Percentiles rank a stretch among this genome's conserved stretches.
phyloP scores from a whole-genome alignment of 108 stramenopile species.

The Ochromonas danica region DNA sequence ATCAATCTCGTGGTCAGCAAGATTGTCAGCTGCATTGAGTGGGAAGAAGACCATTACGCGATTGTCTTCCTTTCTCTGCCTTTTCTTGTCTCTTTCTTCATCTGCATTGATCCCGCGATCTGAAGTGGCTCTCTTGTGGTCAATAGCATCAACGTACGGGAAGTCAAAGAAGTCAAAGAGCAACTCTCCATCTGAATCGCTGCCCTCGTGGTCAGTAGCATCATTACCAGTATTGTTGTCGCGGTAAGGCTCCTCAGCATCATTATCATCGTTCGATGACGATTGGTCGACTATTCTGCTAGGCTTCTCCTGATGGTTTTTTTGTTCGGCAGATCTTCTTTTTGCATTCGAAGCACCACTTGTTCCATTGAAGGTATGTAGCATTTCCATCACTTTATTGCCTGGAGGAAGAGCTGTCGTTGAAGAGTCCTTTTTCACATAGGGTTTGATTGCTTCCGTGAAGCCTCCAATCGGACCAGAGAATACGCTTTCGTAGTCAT shows the following conservation, averaged over 20 bases:
- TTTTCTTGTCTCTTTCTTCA: no score
- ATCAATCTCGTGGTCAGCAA: no score
- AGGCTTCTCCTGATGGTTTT: conserved; percentile 9
- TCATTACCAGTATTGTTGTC: conserved; percentile 9
- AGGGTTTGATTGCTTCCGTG: conserved; percentile 14
- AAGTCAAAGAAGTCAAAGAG: conserved; percentile 1
- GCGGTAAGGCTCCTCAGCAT: conserved; percentile 13
- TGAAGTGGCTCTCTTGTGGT: no score
- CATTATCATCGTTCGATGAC: conserved; percentile 15
- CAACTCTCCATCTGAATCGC: conserved; percentile 14
- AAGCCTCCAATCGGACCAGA: conserved; percentile 13
- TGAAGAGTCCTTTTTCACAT: conserved; percentile 16
- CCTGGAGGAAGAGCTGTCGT: conserved; percentile 13
- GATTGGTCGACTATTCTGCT: conserved; percentile 15
- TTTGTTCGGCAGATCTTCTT: conserved; percentile 9
- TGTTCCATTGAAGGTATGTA: conserved; percentile 16
- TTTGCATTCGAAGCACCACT: conserved; percentile 15
- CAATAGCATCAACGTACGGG: conserved; percentile 12
- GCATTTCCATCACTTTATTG: conserved; percentile 16
- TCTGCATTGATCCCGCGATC: no score
- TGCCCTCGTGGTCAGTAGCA: conserved; percentile 13
- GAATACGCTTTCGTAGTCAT: no score
- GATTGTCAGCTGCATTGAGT: no score
- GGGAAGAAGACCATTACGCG: no score
- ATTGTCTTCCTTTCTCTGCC: no score